Percentiles rank a stretch among this genome's conserved stretches.
These are phyloP conservation scores for Apiospora rasikravindrae DNA, from an alignment of 2,329 filamentous ascomycete species.

Conservation along the genomic window DNA sequence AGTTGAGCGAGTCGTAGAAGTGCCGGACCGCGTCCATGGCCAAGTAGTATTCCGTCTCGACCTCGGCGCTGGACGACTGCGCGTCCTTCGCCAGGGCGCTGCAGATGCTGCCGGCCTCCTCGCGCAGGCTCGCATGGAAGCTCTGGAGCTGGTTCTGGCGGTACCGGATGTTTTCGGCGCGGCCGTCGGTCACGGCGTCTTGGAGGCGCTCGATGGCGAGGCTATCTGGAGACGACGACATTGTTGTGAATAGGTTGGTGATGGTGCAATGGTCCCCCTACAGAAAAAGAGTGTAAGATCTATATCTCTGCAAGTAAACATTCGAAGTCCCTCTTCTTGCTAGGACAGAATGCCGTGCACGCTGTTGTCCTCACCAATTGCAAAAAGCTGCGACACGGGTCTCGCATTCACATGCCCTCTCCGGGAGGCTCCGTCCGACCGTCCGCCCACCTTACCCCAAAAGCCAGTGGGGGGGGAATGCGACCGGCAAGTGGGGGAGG, in stretches of 20 bases:
- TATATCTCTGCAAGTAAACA: not conserved
- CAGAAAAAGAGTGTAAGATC: not conserved
- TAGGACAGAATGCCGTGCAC: too few relatives aligned
- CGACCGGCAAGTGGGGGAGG: constrained; percentile 13
- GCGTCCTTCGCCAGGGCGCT: constrained; percentile 40
- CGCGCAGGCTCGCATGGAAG: constrained; percentile 40
- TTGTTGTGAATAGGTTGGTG: constrained; percentile 20
- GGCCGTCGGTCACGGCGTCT: constrained; percentile 44
- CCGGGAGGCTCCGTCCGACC: not conserved
- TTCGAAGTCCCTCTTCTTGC: not conserved
- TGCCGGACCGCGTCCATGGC: constrained; percentile 37
- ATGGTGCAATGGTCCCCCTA: not conserved
- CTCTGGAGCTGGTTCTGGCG: constrained; percentile 44
- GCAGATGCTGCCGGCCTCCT: constrained; percentile 35
- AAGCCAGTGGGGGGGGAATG: not conserved
- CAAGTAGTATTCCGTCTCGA: constrained; percentile 39
- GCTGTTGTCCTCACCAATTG: too few relatives aligned
- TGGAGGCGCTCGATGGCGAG: constrained; percentile 37
- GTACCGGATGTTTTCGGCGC: constrained; percentile 43
- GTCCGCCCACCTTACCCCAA: not conserved
- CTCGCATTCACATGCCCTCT: not conserved
- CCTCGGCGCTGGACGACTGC: constrained; percentile 37
- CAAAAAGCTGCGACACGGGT: not conserved
- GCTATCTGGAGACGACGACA: constrained; percentile 22
- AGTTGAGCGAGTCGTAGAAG: constrained; percentile 37